Conservation (phyloP, 495 filamentous ascomycete species). For the Daldinia vernicosa region DNA sequence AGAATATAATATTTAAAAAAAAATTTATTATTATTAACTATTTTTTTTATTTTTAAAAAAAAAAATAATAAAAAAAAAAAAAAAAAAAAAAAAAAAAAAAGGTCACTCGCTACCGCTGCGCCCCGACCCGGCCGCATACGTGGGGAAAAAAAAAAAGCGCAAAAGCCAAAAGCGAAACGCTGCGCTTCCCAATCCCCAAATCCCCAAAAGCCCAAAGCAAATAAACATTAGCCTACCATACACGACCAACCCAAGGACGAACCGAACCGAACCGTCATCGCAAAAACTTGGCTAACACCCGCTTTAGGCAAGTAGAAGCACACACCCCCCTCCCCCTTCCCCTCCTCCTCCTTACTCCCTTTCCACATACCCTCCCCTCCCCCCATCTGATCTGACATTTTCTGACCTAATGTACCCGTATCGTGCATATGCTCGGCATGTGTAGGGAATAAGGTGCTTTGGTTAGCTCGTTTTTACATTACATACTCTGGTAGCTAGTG, state of each 20-base stretch:
- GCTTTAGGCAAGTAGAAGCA: conserved; percentile 40
- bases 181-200: not conserved
- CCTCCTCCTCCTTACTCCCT: not conserved
- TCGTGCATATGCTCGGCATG: conserved; percentile 47
- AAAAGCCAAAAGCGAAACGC: not conserved
- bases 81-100: not conserved
- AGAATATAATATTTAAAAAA: too few relatives aligned
- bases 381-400: conserved; percentile 41
- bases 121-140: not conserved
- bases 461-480: conserved; percentile 27
- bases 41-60: too few relatives aligned
- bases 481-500: not conserved
- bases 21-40: too few relatives aligned
- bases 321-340: not conserved
- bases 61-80: not conserved
- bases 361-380: not conserved
- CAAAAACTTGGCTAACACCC: conserved; percentile 9
- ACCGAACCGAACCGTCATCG: not conserved
- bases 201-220: not conserved
- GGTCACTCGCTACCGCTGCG: too few relatives aligned
- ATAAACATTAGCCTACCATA: conserved; percentile 2
- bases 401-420: conserved; percentile 41
- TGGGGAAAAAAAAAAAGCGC: not conserved
- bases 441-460: conserved; percentile 26
- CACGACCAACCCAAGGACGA: not conserved